Conservation (phyloP, 306 rosid genomes). For the Trifolium pratense region DNA sequence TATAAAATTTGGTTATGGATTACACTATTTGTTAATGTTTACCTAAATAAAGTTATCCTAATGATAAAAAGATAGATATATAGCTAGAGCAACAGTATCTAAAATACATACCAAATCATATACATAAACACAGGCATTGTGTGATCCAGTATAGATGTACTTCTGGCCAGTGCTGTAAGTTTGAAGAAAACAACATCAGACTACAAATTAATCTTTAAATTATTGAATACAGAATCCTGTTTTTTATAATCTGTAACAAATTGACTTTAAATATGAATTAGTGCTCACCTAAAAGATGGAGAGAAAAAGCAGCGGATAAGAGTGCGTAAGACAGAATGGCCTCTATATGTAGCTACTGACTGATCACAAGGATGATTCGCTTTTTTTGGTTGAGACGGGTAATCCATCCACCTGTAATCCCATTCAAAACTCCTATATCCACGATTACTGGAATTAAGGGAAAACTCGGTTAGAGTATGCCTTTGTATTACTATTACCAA, state of each 20-base stretch:
- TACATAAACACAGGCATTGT: slow-evolving; percentile 74
- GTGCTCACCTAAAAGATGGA: slow-evolving; percentile 75
- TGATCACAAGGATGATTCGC: slow-evolving; percentile 77
- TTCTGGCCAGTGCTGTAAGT: slow-evolving; percentile 95
- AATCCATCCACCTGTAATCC: slow-evolving; percentile 98
- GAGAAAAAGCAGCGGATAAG: slow-evolving; percentile 96
- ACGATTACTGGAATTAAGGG: slow-evolving; percentile 55
- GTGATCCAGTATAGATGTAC: slow-evolving; percentile 97
- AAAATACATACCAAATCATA: slow-evolving; percentile 82
- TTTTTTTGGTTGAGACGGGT: slow-evolving; percentile 68
- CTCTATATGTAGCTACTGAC: slow-evolving; percentile 85
- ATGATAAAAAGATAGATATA: not conserved
- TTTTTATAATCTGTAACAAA: not conserved
- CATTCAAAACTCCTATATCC: slow-evolving; percentile 64
- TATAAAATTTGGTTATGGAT: slow-evolving; percentile 6
- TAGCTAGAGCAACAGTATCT: slow-evolving; percentile 8
- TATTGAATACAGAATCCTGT: not conserved
- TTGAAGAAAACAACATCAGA: slow-evolving; percentile 19
- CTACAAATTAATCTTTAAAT: not conserved
- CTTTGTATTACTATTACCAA: slow-evolving; percentile 24
- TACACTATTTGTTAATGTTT: slow-evolving; percentile 7
- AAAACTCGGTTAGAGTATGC: slow-evolving; percentile 13
- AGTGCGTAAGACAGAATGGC: slow-evolving; percentile 88
- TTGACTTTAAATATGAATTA: not conserved
- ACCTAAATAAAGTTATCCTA: slow-evolving; percentile 1